These are phyloP conservation scores for Fusarium solani-melongenae DNA, from an alignment of 2,329 filamentous ascomycete species.

Conservation along the genomic window DNA sequence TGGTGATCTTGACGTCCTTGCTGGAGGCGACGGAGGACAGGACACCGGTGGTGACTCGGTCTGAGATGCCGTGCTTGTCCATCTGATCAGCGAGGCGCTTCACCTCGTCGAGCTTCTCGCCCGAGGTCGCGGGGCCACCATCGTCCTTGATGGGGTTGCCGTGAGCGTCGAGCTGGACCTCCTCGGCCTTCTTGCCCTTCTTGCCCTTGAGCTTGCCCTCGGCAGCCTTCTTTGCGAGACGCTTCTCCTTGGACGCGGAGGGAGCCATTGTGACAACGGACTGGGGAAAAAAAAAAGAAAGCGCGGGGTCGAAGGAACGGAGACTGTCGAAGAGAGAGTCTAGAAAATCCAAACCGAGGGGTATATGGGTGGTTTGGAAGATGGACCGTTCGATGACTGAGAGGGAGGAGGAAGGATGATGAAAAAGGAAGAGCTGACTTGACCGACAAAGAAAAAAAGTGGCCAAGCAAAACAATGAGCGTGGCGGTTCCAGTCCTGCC, in stretches of 20 bases:
- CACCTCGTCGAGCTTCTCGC: conserved; percentile 81
- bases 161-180: conserved; percentile 72
- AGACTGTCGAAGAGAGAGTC: conserved; percentile 37
- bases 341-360: conserved; percentile 40
- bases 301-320: conserved; percentile 43
- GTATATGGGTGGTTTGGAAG: conserved; percentile 34
- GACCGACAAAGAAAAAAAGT: conserved; percentile 40
- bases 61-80: conserved; percentile 95
- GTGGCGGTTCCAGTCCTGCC: conserved; percentile 44
- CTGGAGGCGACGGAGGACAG: conserved; percentile 85
- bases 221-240: conserved; percentile 76
- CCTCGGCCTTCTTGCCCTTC: conserved; percentile 79
- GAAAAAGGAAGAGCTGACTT: conserved; percentile 27
- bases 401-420: conserved; percentile 22
- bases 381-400: conserved; percentile 37
- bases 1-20: conserved; percentile 97
- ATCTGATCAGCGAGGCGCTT: conserved; percentile 91
- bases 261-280: conserved; percentile 60
- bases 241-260: conserved; percentile 77
- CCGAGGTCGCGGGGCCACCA: conserved; percentile 76
- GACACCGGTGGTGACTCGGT: conserved; percentile 98
- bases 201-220: conserved; percentile 75
- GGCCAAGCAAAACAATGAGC: conserved; percentile 38
- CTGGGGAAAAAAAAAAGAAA: conserved; percentile 27
- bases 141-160: conserved; percentile 64